These are phyloP conservation scores for Trypanosoma grayi DNA, from an alignment of 208 protist genomes.

Conservation along the genomic window DNA sequence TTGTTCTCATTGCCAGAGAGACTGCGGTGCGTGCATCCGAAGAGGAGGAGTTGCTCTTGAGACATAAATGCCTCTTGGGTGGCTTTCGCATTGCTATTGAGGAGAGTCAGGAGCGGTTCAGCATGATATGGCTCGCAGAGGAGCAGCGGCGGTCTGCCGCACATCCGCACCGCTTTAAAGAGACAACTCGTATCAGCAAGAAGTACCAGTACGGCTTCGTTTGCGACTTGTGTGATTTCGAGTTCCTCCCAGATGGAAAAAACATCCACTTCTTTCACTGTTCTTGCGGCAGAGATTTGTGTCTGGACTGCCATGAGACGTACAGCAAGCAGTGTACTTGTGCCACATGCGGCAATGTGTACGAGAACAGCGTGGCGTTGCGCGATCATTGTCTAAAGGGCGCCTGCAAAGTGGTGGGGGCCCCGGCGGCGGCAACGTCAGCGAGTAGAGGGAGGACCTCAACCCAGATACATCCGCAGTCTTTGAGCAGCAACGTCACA, in stretches of 20 bases:
- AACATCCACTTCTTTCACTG: conserved; percentile 83
- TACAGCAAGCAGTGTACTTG: conserved; percentile 72
- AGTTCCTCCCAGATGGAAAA: conserved; percentile 58
- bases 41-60: conserved; percentile 35
- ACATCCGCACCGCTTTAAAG: conserved; percentile 78
- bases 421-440: too few relatives aligned
- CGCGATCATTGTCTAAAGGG: conserved; percentile 46
- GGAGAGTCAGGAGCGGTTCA: conserved; percentile 73
- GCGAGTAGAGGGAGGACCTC: too few relatives aligned
- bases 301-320: conserved; percentile 60
- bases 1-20: conserved; percentile 38
- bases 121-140: conserved; percentile 73
- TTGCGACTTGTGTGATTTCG: conserved; percentile 82
- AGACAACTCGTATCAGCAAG: conserved; percentile 39
- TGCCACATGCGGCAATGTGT: conserved; percentile 45
- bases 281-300: conserved; percentile 81
- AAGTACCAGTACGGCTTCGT: conserved; percentile 82
- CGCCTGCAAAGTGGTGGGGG: not conserved
- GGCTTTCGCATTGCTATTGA: conserved; percentile 52
- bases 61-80: conserved; percentile 61
- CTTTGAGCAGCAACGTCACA: too few relatives aligned
- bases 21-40: conserved; percentile 26
- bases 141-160: conserved; percentile 73
- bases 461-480: too few relatives aligned
- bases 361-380: conserved; percentile 62